A percentile compares a stretch with the other conserved stretches of the same genome.
Conservation (phyloP, 176 grass and related monocot species). For the Oryza nivara region DNA sequence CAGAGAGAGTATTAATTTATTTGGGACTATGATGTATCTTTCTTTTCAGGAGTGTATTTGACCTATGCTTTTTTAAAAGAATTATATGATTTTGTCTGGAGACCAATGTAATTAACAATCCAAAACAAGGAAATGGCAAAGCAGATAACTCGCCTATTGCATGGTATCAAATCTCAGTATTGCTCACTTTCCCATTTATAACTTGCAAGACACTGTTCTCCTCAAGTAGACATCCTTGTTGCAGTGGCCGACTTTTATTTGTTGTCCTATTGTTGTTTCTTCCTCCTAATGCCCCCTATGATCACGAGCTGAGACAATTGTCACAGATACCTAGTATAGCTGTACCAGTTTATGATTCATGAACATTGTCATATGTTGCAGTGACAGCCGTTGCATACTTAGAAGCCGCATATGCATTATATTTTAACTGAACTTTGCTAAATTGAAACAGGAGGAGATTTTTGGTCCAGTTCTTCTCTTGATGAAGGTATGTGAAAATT, state of each 20-base stretch:
- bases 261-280: neutral
- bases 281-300: neutral
- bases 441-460: constrained; percentile 72
- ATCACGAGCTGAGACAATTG: neutral
- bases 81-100: neutral
- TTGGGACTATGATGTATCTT: neutral
- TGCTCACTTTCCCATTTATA: neutral
- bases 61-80: neutral
- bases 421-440: constrained; percentile 3
- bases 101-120: neutral
- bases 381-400: neutral
- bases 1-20: too few relatives aligned
- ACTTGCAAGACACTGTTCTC: neutral
- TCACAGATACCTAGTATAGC: neutral
- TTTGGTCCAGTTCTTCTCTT: constrained; percentile 96
- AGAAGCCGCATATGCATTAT: too few relatives aligned
- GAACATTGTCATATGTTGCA: neutral
- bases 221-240: neutral
- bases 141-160: neutral
- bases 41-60: too few relatives aligned
- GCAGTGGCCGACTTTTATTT: neutral
- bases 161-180: neutral
- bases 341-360: neutral
- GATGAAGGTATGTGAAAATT: constrained; percentile 77
- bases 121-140: neutral